Conservation (phyloP, 2,329 filamentous ascomycete species). For the Calonectria fujianensis region DNA sequence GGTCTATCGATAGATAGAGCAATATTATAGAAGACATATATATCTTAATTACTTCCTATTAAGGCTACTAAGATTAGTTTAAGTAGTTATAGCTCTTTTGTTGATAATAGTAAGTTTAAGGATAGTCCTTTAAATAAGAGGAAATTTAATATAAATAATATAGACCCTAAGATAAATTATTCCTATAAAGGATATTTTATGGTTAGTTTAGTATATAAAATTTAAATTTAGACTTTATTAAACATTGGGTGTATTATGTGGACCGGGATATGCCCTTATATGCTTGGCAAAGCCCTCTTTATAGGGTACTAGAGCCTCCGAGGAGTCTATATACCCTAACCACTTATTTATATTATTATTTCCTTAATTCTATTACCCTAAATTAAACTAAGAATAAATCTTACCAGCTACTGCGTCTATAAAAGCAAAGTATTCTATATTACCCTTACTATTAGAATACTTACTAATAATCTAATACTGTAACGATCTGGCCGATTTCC, state of each 20-base stretch:
- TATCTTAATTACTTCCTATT: too few relatives aligned
- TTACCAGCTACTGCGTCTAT: not conserved
- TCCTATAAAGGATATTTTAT: not conserved
- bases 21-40: too few relatives aligned
- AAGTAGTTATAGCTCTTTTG: too few relatives aligned
- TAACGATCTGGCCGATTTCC: too few relatives aligned
- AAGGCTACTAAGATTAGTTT: too few relatives aligned
- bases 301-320: not conserved
- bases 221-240: not conserved
- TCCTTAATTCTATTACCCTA: not conserved
- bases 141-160: not conserved
- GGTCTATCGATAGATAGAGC: too few relatives aligned
- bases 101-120: too few relatives aligned
- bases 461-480: not conserved
- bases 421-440: not conserved
- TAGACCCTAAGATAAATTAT: not conserved
- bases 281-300: not conserved
- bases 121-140: too few relatives aligned
- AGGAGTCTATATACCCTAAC: not conserved
- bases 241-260: not conserved
- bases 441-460: not conserved
- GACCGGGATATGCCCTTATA: not conserved
- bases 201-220: rapidly evolving
- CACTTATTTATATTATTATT: not conserved
- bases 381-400: not conserved